A percentile compares a stretch with the other conserved stretches of the same genome.
Conservation (phyloP, 2,329 filamentous ascomycete species). For the Beauveria asiatica region DNA sequence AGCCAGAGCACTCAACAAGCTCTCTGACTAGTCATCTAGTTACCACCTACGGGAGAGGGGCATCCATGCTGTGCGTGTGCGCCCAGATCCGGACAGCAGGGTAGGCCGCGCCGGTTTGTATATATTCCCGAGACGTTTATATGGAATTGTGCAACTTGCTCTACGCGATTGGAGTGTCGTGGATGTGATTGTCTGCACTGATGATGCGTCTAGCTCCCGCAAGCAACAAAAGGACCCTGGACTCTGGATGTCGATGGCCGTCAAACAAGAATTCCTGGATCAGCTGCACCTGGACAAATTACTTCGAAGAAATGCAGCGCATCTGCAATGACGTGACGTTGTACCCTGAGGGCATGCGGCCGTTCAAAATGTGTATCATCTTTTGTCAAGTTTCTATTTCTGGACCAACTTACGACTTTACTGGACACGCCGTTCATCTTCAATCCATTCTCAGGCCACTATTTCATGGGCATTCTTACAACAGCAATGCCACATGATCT, state of each 20-base stretch:
- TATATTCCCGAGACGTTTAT: constrained; percentile 38
- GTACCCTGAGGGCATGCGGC: neutral
- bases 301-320: neutral
- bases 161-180: neutral
- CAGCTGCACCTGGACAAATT: neutral
- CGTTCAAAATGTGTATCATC: neutral
- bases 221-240: neutral
- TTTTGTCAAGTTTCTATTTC: neutral
- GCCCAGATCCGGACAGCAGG: constrained; percentile 40
- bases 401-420: neutral
- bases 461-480: no score
- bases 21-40: neutral
- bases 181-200: constrained; percentile 4
- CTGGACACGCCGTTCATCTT: no score
- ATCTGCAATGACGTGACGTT: neutral
- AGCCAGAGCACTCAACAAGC: neutral
- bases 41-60: neutral
- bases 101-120: constrained; percentile 45
- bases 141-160: constrained; percentile 24
- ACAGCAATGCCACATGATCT: no score
- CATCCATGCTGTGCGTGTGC: neutral
- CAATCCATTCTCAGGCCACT: no score
- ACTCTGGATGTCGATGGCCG: neutral
- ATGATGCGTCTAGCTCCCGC: constrained; percentile 1
- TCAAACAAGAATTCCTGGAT: neutral